Base-by-base conservation (phyloP, 2,329 filamentous ascomycete species). In the Dactylellina drechsleri region DNA sequence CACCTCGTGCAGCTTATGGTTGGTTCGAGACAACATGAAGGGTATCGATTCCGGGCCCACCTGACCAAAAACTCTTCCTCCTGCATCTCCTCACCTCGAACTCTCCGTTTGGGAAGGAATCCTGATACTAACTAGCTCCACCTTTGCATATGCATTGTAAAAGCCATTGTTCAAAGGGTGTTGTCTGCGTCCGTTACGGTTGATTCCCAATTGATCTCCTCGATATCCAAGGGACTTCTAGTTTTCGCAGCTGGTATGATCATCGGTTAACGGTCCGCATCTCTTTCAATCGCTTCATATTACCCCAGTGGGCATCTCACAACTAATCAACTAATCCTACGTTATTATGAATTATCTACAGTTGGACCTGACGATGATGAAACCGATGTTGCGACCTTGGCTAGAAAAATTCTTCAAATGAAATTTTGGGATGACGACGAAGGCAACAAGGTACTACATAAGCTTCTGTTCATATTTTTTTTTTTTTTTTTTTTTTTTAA, bases 131-230 rank as follows among this genome's bases (percentile, higher is more conserved):
- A 68, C 54, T 28, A 41, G 20, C 36, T 20, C 36, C 16, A 16
- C 16, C 15, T 43, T 6, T 15, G 13, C 8, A 10, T 18, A 12
- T 12, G 13, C 13, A 23, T 23, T 23, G 23, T 2, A 47, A 31
- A 80, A 97, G 95, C 93, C 64, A 92, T 99, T 74, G 84, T 98
- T 62, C 95, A 99, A 83, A 88, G 95, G 78, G 95, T 99, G 60
- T 88, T 97, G 75, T 98, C 93, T 50, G 94, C 94, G 75, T 97
- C 94, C 6, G 95, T 99, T 79, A 95, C 93, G 0, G 94, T 99
- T 61, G 93, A 99, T 81, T 91, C 92, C 80, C 87, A 96, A 81
- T 84, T 97, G 31, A 87, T 99, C 53, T 98, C 95, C 0, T 91
- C 91, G 2, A 98, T 99, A 79, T 92, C 92, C 73, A 92, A 90